Evolutionary conservation across 352 stramenopile genomes (phyloP), one percentile per base, ranked within the genome.

Genomic region (Blastocystis sp.): DNA sequence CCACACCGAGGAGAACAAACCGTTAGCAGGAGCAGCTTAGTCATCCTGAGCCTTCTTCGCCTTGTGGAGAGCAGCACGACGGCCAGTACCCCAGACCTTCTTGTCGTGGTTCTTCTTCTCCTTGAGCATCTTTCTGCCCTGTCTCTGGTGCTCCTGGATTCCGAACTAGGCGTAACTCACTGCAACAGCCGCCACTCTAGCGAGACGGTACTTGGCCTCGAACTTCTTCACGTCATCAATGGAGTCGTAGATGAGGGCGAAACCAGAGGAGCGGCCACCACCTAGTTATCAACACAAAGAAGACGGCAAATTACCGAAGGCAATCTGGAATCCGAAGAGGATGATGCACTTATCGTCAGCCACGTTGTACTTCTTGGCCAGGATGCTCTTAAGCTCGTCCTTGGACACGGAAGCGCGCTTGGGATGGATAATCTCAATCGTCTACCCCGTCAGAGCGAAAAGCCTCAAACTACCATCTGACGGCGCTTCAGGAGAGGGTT

Each of bases 381-480:
- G 82, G 60, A 87, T 80, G 45, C 70, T 64, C 76, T 90, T 89
- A 19, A 90, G 82, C 45, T 90, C 89, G 61, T 90, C 54, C 68
- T 89, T 89, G n/a, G 89, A 65, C 3, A 90, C 63, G 45, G 63
- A 71, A 14, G 89, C 89, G 45, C 63, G 77, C 43, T 80, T 68
- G 10, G 62, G 74, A 52, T 71, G 69, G 43, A 78, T 52, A 28
- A 79, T 42, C 24, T 77, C 54, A 57, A 84, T 57, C 17, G 74
- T 84, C 74, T 84, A 68, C 57, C 11, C 45, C 4, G 3, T 57
- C 10, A 64, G 28, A 43, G 14, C 54, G 38, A 11, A 52, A 62
- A 68, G 1, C 14, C 4, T 34, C 38, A 42, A 70, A 52, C 76
- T 42, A 88, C 78, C 78, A 71, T 80, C 84, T 57, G 78, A 63